Evolutionary conservation across 768 basidiomycete species (phyloP).

Genomic region (Tylopilus subfusipes): DNA sequence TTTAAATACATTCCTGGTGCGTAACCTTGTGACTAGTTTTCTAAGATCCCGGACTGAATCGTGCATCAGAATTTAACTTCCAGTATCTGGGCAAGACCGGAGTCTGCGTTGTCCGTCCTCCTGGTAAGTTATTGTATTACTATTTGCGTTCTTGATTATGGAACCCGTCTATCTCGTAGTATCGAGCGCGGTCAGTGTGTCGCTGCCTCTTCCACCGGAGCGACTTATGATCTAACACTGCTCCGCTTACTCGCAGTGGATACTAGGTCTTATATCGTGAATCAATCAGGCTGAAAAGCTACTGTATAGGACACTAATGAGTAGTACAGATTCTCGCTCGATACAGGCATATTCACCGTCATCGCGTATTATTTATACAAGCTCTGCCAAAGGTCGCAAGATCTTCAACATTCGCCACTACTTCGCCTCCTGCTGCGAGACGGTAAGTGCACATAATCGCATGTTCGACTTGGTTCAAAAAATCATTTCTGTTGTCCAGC

Average conservation of each 20-base stretch:
- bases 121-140: not conserved
- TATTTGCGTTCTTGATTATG: not conserved
- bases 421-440: constrained; percentile 5
- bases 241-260: constrained; percentile 1
- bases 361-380: constrained; percentile 2
- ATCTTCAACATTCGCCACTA: not conserved
- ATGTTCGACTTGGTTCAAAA: not conserved
- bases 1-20: not conserved
- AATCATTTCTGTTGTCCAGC: not conserved
- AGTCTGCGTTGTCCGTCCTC: not conserved
- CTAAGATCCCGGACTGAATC: not conserved
- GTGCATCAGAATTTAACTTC: not conserved
- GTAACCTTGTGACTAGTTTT: not conserved
- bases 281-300: not conserved
- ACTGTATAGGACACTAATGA: not conserved
- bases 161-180: not conserved
- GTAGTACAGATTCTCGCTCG: not conserved
- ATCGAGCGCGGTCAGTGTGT: not conserved
- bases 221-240: not conserved
- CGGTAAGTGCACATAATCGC: constrained; percentile 8
- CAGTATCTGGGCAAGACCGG: not conserved
- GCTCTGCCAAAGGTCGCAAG: not conserved
- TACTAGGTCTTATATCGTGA: constrained; percentile 1
- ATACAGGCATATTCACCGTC: not conserved
- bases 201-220: not conserved